Evolutionary conservation across 2,329 filamentous ascomycete species (phyloP).

Genomic region (Teratosphaeria epicoccoides): DNA sequence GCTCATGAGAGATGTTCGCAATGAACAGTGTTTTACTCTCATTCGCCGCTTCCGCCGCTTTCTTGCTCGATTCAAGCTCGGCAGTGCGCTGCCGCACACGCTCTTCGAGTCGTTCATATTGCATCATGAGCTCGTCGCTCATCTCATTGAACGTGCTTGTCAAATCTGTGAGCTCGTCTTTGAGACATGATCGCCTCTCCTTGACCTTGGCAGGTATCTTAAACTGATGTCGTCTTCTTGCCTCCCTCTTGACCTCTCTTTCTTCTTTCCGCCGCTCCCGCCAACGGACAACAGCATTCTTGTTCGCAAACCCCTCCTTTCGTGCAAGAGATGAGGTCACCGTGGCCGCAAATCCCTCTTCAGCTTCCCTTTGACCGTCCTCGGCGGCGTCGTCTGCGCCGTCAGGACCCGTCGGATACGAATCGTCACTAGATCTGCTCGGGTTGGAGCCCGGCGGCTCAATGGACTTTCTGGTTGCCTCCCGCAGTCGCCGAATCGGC

Average conservation of each 20-base stretch:
- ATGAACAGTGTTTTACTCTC: constrained; percentile 97
- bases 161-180: constrained; percentile 76
- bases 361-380: constrained; percentile 12
- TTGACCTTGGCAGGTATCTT: constrained; percentile 77
- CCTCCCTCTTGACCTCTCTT: constrained; percentile 29
- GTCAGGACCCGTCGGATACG: constrained; percentile 11
- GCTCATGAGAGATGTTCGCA: constrained; percentile 77
- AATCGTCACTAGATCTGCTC: constrained; percentile 31
- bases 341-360: constrained; percentile 2
- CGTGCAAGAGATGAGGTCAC: constrained; percentile 24
- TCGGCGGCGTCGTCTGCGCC: constrained; percentile 37
- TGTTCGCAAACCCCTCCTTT: constrained; percentile 35
- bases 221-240: constrained; percentile 47
- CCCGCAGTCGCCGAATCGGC: constrained; percentile 66
- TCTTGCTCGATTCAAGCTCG: constrained; percentile 80
- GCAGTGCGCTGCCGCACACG: constrained; percentile 73
- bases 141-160: constrained; percentile 85
- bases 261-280: constrained; percentile 11
- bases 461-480: constrained; percentile 64
- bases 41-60: constrained; percentile 86
- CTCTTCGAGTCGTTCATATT: constrained; percentile 75
- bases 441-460: constrained; percentile 48
- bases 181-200: constrained; percentile 62
- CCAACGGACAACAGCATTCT: constrained; percentile 25
- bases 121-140: constrained; percentile 79